Base-by-base conservation (phyloP, 768 basidiomycete species). In the Mycena crocata region DNA sequence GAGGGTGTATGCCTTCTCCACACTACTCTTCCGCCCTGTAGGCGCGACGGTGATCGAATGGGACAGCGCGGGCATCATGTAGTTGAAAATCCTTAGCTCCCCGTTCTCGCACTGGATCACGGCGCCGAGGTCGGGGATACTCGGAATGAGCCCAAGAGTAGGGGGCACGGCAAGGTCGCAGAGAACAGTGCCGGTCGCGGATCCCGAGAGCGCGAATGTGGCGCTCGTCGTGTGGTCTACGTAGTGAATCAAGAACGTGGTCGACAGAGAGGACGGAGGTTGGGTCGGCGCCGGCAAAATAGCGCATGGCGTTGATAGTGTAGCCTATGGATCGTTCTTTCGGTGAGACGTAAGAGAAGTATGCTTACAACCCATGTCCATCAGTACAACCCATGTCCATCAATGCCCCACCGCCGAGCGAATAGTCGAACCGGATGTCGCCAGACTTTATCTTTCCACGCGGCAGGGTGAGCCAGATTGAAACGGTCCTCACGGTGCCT, bases 381-480 rank as follows among this genome's bases (percentile, higher is more conserved):
- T n/a, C n/a, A n/a, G 56, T 57, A 82, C 87, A 85, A 46, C 87
- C 88, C 81, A 86, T 82, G 70, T 91, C 90, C 89, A 92, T 90
- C 66, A 88, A 71, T 15, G 81, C 79, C 9, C 91, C 90, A 0
- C 91, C 91, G 6, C 89, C 87, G 2, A 91, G 74, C 4, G 80
- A 73, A 62, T 86, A 88, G 26, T 86, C 59, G 78, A 80, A 85
- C 2, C 90, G 80, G 62, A 90, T 86, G 70, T 90, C 82, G 31
- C 56, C 64, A 26, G 76, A 65, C 17, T 77, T 76, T 15, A 85
- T 3, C 30, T 74, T 1, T 6, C 79, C 78, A 28, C 66, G 67
- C 1, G 85, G 83, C 3, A 85, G 0, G 0, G 76, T 67, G 35
- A 90, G 74, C 21, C 67, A 30, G 1, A 82, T 82, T 10, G 80